A percentile compares a stretch with the other conserved stretches of the same genome.
phyloP scores from a whole-genome alignment of 805 yeast genomes.

The Ogataea allantospora region DNA sequence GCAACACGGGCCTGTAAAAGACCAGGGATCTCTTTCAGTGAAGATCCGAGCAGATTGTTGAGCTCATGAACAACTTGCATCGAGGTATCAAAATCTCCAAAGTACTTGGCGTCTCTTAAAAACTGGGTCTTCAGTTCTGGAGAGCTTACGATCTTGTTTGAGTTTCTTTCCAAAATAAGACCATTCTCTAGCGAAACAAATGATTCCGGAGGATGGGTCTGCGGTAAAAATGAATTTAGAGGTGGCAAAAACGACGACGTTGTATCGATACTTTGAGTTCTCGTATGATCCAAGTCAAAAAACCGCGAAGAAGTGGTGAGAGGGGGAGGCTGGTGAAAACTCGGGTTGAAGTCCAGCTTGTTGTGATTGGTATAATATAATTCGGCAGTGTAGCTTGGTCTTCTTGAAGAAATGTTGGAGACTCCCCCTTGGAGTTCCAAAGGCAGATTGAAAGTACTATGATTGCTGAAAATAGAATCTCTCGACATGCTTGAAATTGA shows the following conservation, averaged over 20 bases:
- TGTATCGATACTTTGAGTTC: slow-evolving; percentile 21
- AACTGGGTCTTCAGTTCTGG: slow-evolving; percentile 51
- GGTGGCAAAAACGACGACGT: slow-evolving; percentile 9
- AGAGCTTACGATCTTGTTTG: slow-evolving; percentile 53
- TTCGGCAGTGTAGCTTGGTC: slow-evolving; percentile 77
- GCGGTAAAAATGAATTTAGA: slow-evolving; percentile 6
- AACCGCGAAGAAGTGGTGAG: slow-evolving; percentile 20
- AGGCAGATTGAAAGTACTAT: slow-evolving; percentile 46
- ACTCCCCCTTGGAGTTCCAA: slow-evolving; percentile 64
- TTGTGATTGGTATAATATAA: slow-evolving; percentile 40
- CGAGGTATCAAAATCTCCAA: slow-evolving; percentile 44
- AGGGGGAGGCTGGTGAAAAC: slow-evolving; percentile 11
- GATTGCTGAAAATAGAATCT: slow-evolving; percentile 25
- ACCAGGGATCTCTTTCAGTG: slow-evolving; percentile 13
- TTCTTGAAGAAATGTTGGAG: slow-evolving; percentile 59
- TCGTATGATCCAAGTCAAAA: slow-evolving; percentile 17
- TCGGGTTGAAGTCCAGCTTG: slow-evolving; percentile 22
- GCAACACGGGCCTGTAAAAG: slow-evolving; percentile 26
- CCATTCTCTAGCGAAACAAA: slow-evolving; percentile 57
- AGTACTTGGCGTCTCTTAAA: slow-evolving; percentile 51
- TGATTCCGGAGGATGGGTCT: slow-evolving; percentile 9
- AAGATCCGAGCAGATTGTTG: slow-evolving; percentile 27
- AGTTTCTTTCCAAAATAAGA: slow-evolving; percentile 50
- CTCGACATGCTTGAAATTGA: slow-evolving; percentile 31
- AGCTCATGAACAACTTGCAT: slow-evolving; percentile 38